A percentile compares a stretch with the other conserved stretches of the same genome.
Evolutionary conservation across 768 basidiomycete genomes (phyloP).

Genomic region (Tulasnella sp.): DNA sequence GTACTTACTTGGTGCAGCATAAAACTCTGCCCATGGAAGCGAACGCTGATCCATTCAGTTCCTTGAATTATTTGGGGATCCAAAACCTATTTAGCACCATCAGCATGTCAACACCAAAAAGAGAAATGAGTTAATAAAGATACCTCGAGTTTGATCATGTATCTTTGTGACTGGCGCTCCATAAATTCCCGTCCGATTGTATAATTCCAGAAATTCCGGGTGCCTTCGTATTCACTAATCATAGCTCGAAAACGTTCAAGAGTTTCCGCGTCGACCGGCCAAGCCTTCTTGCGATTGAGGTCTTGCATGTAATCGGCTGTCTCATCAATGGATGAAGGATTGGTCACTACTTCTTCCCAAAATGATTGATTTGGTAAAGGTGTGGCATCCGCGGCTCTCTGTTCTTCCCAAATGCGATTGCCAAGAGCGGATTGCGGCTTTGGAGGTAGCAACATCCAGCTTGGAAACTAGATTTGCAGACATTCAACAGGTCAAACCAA

Average conservation of each 20-base stretch:
- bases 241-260: constrained; percentile 43
- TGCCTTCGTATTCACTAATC: constrained; percentile 61
- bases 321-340: constrained; percentile 28
- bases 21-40: constrained; percentile 94
- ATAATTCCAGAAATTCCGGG: constrained; percentile 97
- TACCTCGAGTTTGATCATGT: constrained; percentile 81
- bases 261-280: constrained; percentile 46
- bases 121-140: background rate
- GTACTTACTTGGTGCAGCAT: constrained; percentile 88
- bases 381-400: background rate
- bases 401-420: constrained; percentile 11
- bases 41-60: constrained; percentile 88
- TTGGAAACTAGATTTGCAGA: constrained; percentile 32
- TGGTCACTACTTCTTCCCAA: constrained; percentile 37
- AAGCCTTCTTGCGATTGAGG: constrained; percentile 50
- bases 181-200: constrained; percentile 77
- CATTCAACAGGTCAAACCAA: background rate
- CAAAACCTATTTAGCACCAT: constrained; percentile 40
- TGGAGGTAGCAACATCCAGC: constrained; percentile 84
- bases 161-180: constrained; percentile 70
- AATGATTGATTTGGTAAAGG: constrained; percentile 38
- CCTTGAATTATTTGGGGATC: constrained; percentile 84
- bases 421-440: constrained; percentile 54
- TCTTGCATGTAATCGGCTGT: constrained; percentile 36
- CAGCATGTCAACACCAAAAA: too few relatives aligned